A percentile compares a stretch with the other conserved stretches of the same genome.
Evolutionary conservation across 176 grass and related monocot species (phyloP).

Genomic region (Carex littledalei): DNA sequence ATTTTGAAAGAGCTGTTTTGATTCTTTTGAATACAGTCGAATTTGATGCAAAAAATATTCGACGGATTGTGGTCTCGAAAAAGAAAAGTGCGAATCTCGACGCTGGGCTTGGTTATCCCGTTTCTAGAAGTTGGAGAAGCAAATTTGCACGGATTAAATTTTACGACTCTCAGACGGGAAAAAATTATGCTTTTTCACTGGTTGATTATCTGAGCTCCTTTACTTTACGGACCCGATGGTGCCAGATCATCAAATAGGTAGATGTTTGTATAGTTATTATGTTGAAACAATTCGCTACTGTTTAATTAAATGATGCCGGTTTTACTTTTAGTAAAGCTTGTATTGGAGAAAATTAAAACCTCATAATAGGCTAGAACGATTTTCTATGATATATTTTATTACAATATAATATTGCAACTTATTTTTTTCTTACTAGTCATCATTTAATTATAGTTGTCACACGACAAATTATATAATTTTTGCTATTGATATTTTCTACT

Average conservation of each 20-base stretch:
- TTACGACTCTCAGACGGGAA: not conserved
- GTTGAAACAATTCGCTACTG: no score
- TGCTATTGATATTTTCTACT: no score
- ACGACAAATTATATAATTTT: no score
- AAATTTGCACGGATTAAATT: not conserved
- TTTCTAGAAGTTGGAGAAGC: not conserved
- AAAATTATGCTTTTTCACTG: not conserved
- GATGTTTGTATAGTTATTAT: not conserved
- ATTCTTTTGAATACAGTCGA: not conserved
- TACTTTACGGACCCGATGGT: not conserved
- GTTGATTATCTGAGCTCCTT: not conserved
- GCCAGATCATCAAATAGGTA: not conserved
- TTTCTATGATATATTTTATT: no score
- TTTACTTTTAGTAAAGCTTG: no score
- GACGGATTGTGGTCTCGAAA: not conserved
- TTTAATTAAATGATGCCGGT: no score
- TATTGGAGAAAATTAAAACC: no score
- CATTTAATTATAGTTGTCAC: no score
- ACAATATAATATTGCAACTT: no score
- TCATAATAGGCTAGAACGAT: no score
- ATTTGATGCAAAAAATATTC: not conserved
- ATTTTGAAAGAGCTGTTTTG: not conserved
- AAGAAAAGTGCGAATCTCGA: not conserved
- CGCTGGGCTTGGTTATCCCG: not conserved
- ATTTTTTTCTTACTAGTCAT: no score